Percentiles rank a stretch among this genome's conserved stretches.
These are phyloP conservation scores for Chaetothyriales sp. DNA, from an alignment of 2,329 filamentous ascomycete genomes.

Conservation along the genomic window DNA sequence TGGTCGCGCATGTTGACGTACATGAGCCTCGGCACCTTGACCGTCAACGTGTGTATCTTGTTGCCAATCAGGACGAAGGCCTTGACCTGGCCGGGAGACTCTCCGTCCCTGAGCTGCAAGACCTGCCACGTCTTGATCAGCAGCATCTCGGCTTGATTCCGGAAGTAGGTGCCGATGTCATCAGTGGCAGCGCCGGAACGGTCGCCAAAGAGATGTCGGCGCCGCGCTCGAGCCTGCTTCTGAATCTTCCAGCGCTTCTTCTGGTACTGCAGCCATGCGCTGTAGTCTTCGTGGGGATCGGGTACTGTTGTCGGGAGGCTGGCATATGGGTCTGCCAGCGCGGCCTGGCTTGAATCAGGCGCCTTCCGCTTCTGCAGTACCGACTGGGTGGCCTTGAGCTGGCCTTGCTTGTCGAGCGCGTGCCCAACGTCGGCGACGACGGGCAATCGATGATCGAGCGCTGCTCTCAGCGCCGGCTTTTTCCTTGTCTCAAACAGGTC, in stretches of 20 bases:
- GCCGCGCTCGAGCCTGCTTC: conserved; percentile 70
- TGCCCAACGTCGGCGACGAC: conserved; percentile 63
- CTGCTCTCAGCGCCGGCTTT: conserved; percentile 41
- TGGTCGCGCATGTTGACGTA: conserved; percentile 84
- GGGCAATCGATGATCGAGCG: conserved; percentile 42
- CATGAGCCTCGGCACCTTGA: conserved; percentile 77
- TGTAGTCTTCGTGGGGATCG: conserved; percentile 70
- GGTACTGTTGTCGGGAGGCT: conserved; percentile 74
- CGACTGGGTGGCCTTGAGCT: conserved; percentile 47
- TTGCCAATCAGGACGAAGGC: conserved; percentile 88
- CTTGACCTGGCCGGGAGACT: conserved; percentile 70
- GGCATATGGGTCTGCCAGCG: conserved; percentile 59
- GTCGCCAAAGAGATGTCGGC: conserved; percentile 88
- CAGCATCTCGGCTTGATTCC: conserved; percentile 78
- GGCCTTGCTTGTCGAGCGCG: conserved; percentile 55
- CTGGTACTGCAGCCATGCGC: conserved; percentile 79
- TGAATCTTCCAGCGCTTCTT: conserved; percentile 99
- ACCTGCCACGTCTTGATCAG: conserved; percentile 95
- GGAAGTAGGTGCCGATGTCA: conserved; percentile 59
- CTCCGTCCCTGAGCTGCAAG: conserved; percentile 69
- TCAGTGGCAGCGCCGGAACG: conserved; percentile 49
- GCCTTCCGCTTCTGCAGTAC: conserved; percentile 61
- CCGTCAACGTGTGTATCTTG: conserved; percentile 75
- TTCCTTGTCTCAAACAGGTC: conserved; percentile 56
- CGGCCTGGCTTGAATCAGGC: conserved; percentile 44